These are phyloP conservation scores for Epichloe baconii DNA, from an alignment of 2,329 filamentous ascomycete genomes.

Conservation along the genomic window DNA sequence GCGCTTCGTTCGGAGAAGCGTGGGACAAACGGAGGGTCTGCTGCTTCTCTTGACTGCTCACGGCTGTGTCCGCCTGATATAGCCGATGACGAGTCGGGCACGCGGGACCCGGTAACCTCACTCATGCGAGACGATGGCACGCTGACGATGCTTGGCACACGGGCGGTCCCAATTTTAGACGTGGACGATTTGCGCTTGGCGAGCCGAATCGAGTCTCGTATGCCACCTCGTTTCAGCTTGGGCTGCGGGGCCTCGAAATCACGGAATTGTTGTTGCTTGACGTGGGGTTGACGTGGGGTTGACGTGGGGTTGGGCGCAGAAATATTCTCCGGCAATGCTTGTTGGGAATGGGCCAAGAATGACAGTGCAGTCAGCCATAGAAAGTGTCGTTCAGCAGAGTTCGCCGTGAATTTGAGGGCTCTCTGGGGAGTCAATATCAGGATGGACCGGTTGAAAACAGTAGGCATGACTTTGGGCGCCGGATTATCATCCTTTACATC, in stretches of 20 bases:
- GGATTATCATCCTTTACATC: constrained; percentile 94
- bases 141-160: constrained; percentile 30
- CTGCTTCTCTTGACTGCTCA: constrained; percentile 43
- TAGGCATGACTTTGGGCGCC: constrained; percentile 53
- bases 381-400: constrained; percentile 74
- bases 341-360: constrained; percentile 82
- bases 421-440: constrained; percentile 86
- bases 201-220: constrained; percentile 80
- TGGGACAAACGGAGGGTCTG: constrained; percentile 59
- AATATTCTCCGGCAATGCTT: constrained; percentile 64
- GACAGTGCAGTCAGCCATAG: constrained; percentile 90
- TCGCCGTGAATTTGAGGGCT: constrained; percentile 88
- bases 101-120: constrained; percentile 23
- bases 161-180: constrained; percentile 39
- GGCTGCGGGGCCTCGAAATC: constrained; percentile 37
- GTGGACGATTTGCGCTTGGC: constrained; percentile 56
- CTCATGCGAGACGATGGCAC: constrained; percentile 24
- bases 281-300: constrained; percentile 10
- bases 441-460: constrained; percentile 82
- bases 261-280: constrained; percentile 27
- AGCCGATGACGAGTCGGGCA: constrained; percentile 27
- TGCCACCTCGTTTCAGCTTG: constrained; percentile 40
- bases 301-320: constrained; percentile 26
- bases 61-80: constrained; percentile 26
- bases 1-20: constrained; percentile 49